Evolutionary conservation across 768 basidiomycete species (phyloP).

Genomic region (Agrocybe praecox): DNA sequence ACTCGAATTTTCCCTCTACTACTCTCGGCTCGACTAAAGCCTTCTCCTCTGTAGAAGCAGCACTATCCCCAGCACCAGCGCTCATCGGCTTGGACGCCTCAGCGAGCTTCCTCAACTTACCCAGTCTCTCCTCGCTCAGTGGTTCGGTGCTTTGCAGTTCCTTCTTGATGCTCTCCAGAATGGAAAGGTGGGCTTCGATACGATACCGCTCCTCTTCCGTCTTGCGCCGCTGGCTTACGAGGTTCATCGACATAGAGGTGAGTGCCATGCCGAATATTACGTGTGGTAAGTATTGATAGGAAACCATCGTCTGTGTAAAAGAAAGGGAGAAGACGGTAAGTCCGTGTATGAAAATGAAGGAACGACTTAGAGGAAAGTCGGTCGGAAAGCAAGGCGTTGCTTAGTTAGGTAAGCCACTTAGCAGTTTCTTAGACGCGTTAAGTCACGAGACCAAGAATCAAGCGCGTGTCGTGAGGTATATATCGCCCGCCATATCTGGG

Average conservation of each 20-base stretch:
- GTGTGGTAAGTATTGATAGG: conserved; percentile 57
- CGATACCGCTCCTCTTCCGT: conserved; percentile 57
- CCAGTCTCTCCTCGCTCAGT: conserved; percentile 53
- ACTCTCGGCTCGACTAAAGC: conserved; percentile 14
- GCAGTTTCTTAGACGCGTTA: too few relatives aligned
- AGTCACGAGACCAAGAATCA: too few relatives aligned
- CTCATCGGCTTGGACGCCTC: conserved; percentile 20
- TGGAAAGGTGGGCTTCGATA: conserved; percentile 57
- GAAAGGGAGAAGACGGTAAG: too few relatives aligned
- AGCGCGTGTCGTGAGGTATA: too few relatives aligned
- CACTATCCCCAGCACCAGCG: background rate
- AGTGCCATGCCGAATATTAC: conserved; percentile 66
- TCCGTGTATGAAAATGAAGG: too few relatives aligned
- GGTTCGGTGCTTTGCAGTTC: conserved; percentile 50
- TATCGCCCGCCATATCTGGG: too few relatives aligned
- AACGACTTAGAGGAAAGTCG: too few relatives aligned
- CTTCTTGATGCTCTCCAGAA: conserved; percentile 59
- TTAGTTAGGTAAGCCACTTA: too few relatives aligned
- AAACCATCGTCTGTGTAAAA: conserved; percentile 16
- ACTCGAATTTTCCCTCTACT: background rate
- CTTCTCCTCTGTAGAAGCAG: background rate
- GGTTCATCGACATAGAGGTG: conserved; percentile 68
- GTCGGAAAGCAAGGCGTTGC: too few relatives aligned
- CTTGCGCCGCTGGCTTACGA: conserved; percentile 53
- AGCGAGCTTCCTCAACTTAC: conserved; percentile 56